Evolutionary conservation across 2,329 filamentous ascomycete species (phyloP).

Genomic region (Xylaria digitata): DNA sequence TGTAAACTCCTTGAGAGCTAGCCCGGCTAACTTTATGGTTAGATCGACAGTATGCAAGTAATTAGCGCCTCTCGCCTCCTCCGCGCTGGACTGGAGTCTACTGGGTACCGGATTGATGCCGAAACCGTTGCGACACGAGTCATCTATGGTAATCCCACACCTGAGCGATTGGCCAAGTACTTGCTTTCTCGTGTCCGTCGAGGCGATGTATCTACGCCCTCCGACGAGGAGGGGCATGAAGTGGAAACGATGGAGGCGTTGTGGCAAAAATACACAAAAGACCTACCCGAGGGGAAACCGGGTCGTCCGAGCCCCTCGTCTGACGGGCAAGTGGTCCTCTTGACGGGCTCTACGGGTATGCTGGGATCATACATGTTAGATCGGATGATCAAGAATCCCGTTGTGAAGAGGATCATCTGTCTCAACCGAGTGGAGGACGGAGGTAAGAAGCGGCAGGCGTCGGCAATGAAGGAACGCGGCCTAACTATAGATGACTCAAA

Average conservation of each 20-base stretch:
- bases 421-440: conserved; percentile 61
- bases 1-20: background rate
- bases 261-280: conserved; percentile 52
- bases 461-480: conserved; percentile 53
- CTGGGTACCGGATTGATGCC: conserved; percentile 50
- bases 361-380: conserved; percentile 62
- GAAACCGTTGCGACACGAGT: conserved; percentile 53
- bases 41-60: conserved; percentile 56
- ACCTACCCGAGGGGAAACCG: conserved; percentile 44
- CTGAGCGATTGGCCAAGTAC: conserved; percentile 51
- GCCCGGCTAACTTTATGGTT: conserved; percentile 21
- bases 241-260: conserved; percentile 50
- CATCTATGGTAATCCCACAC: conserved; percentile 55
- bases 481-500: conserved; percentile 52
- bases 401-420: conserved; percentile 58
- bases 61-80: conserved; percentile 54
- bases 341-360: conserved; percentile 63
- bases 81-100: conserved; percentile 49
- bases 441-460: conserved; percentile 53
- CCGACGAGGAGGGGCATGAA: conserved; percentile 38
- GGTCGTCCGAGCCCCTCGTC: conserved; percentile 48
- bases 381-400: conserved; percentile 48
- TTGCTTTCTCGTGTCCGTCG: conserved; percentile 46
- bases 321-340: conserved; percentile 55
- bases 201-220: conserved; percentile 6